Conservation (phyloP, 108 stramenopile genomes). For the Aurantiochytrium sp. region DNA sequence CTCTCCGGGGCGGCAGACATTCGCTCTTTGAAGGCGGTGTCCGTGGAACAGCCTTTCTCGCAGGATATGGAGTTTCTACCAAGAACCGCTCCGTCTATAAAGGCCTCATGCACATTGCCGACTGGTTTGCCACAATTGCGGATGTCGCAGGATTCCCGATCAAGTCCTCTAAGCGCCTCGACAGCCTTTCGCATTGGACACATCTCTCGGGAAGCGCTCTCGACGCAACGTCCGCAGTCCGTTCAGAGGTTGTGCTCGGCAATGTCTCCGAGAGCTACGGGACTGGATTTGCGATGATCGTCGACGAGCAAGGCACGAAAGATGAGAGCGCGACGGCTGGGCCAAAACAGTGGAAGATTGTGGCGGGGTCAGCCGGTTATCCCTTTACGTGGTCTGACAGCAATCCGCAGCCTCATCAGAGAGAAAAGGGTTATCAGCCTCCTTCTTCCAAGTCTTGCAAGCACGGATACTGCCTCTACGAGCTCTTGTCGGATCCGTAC, state of each 20-base stretch:
- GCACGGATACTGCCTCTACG: not conserved
- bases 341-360: not conserved
- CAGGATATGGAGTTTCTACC: not conserved
- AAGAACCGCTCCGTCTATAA: not conserved
- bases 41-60: not conserved
- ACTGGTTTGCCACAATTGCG: not conserved
- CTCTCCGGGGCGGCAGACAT: not conserved
- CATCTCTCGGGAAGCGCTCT: not conserved
- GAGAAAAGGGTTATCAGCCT: not conserved
- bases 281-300: not conserved
- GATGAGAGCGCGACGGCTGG: too few species aligned
- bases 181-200: not conserved
- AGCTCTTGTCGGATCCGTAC: not conserved
- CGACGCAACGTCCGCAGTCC: not conserved
- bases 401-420: not conserved
- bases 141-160: not conserved
- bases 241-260: not conserved
- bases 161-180: not conserved
- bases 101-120: not conserved
- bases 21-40: not conserved
- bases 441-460: not conserved
- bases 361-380: not conserved
- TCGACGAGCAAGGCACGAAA: not conserved
- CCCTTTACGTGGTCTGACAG: not conserved
- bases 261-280: not conserved